Evolutionary conservation across 805 yeast species (phyloP), one percentile per base, ranked within the genome.

Genomic region (Clavispora phyllophila): DNA sequence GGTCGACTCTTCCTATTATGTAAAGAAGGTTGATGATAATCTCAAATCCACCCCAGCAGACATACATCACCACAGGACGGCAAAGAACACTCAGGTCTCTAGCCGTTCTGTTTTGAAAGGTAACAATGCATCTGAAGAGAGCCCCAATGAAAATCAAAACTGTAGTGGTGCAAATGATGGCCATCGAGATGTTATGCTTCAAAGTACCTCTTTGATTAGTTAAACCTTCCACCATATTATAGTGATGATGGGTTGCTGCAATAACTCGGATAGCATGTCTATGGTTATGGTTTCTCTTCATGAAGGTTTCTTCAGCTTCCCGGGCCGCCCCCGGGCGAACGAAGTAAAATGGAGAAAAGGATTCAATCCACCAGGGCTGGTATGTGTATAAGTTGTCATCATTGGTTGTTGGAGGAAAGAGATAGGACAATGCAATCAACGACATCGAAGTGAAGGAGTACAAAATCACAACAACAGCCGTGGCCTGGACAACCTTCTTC

Each of bases 311-410:
- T 48, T 66, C 77, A 12, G 81, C 83, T 37, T 64, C 60, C 42
- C 63, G 63, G 8, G 73, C 66, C 1, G 87, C 79, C 40, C 71
- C 70, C 44, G 71, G 73, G 47, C 70, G 68, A 12, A 81, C 82
- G 62, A 71, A 84, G 61, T 84, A 85, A 39, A 68, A 63, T 14
- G 81, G 72, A 19, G 64, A 55, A 51, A 84, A 82, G 5, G 79
- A 72, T 58, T 81, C 80, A 54, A 85, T 80, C 93, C 93, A 85
- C 75, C 82, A 81, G 28, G 95, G 87, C 57, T 80, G 86, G 58
- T 78, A 84, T 48, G 80, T 79, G 51, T 76, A 72, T 29, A 81
- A 68, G 33, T 64, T 58, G 47, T 70, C 72, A 46, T 78, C 79
- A 29, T 62, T 65, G 26, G 64, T 45, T 6, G 85, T 76, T 17